Conservation (phyloP, 257 asterid genomes). For the Plantago major region DNA sequence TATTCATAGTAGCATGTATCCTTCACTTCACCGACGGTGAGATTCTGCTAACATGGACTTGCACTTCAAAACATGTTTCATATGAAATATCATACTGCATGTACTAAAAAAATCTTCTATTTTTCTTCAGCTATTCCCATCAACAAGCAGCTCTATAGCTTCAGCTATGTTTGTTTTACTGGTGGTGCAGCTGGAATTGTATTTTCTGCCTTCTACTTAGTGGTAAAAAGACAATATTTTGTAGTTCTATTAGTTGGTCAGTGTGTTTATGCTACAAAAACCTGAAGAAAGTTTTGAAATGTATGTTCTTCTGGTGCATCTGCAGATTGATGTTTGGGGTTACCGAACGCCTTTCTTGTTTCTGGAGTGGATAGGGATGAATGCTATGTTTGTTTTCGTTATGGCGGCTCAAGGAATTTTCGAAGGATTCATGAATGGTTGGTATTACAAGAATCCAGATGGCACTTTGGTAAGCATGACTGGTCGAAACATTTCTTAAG, state of each 20-base stretch:
- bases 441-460: slow-evolving; percentile 55
- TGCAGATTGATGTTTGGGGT: slow-evolving; percentile 71
- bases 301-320: neutral
- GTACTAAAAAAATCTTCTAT: no score
- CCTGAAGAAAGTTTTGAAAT: neutral
- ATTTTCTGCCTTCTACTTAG: slow-evolving; percentile 60
- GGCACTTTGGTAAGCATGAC: slow-evolving; percentile 50
- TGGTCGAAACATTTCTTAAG: neutral
- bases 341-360: slow-evolving; percentile 62
- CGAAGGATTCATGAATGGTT: slow-evolving; percentile 73
- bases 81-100: no score
- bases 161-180: slow-evolving; percentile 86
- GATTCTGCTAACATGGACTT: neutral
- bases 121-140: slow-evolving; percentile 66
- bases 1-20: slow-evolving; percentile 45
- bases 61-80: neutral
- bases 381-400: slow-evolving; percentile 88
- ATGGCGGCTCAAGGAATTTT: slow-evolving; percentile 84
- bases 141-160: slow-evolving; percentile 85
- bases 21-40: slow-evolving; percentile 85
- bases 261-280: no score
- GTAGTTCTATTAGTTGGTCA: no score
- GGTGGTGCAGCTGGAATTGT: slow-evolving; percentile 90
- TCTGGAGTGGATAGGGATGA: slow-evolving; percentile 95
- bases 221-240: slow-evolving; percentile 35